phyloP scores from a whole-genome alignment of 768 basidiomycete species.

The Tephrocybe sp. region DNA sequence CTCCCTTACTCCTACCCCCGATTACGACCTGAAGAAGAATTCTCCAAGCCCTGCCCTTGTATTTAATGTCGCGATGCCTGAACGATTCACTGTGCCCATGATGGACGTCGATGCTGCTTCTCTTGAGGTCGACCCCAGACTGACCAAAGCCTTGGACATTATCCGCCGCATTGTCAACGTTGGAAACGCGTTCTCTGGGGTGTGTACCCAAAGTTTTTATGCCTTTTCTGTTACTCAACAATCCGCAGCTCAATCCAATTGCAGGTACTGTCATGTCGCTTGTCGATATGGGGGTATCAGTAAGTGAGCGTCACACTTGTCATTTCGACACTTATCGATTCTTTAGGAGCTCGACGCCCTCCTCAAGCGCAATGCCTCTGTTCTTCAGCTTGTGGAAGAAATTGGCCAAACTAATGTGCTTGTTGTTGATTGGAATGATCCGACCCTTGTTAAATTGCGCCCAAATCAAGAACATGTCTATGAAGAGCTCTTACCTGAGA shows the following conservation, averaged over 20 bases:
- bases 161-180: neutral
- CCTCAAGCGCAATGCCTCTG: neutral
- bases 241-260: neutral
- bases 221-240: neutral
- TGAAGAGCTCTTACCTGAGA: neutral
- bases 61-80: neutral
- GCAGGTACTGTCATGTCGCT: neutral
- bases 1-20: neutral
- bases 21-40: neutral
- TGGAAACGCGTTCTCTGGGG: neutral
- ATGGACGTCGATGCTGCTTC: neutral
- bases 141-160: neutral
- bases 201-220: neutral
- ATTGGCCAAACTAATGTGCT: neutral
- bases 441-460: neutral
- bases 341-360: neutral
- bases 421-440: neutral
- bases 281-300: neutral
- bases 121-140: neutral
- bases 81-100: neutral
- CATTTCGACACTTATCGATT: neutral
- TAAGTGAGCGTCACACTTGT: neutral
- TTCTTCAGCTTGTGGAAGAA: neutral
- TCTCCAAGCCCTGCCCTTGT: neutral
- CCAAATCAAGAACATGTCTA: neutral